phyloP scores from a whole-genome alignment of 768 basidiomycete species.

The Pholiota molesta region DNA sequence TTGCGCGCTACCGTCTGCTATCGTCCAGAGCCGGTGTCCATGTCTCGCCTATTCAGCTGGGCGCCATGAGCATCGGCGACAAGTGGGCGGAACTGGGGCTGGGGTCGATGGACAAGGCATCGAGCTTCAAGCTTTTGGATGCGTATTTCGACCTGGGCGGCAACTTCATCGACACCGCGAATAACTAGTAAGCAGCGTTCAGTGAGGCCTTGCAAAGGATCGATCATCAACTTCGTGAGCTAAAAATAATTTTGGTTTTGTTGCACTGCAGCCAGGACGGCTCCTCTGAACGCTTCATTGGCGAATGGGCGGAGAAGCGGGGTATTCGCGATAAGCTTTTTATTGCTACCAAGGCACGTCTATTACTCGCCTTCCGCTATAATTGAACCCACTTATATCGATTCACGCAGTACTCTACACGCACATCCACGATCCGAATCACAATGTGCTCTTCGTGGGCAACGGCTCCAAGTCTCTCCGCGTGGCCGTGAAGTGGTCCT shows the following conservation, averaged over 20 bases:
- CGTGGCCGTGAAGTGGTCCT: slow-evolving; percentile 40
- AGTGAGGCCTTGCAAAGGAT: too few species aligned
- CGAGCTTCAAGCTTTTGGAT: slow-evolving; percentile 49
- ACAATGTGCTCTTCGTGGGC: slow-evolving; percentile 45
- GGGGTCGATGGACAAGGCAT: slow-evolving; percentile 43
- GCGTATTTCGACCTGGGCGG: slow-evolving; percentile 45
- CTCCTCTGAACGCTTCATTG: slow-evolving; percentile 34
- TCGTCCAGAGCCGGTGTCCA: slow-evolving; percentile 30
- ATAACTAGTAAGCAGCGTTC: slow-evolving; percentile 36
- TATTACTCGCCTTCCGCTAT: not conserved
- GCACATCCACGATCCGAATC: not conserved
- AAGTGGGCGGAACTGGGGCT: slow-evolving; percentile 33
- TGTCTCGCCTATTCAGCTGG: slow-evolving; percentile 36
- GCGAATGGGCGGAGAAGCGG: slow-evolving; percentile 52
- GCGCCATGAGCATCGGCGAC: slow-evolving; percentile 46
- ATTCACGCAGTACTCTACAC: not conserved
- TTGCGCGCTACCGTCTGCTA: slow-evolving; percentile 31
- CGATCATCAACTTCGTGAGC: not conserved
- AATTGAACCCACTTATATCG: not conserved
- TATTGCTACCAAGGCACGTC: slow-evolving; percentile 44
- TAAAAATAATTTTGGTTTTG: not conserved
- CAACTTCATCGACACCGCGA: slow-evolving; percentile 53
- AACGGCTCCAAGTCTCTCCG: slow-evolving; percentile 43
- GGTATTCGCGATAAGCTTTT: slow-evolving; percentile 51
- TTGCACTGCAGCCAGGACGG: not conserved